phyloP scores from a whole-genome alignment of 2,329 filamentous ascomycete species.

The Fusarium sp. region DNA sequence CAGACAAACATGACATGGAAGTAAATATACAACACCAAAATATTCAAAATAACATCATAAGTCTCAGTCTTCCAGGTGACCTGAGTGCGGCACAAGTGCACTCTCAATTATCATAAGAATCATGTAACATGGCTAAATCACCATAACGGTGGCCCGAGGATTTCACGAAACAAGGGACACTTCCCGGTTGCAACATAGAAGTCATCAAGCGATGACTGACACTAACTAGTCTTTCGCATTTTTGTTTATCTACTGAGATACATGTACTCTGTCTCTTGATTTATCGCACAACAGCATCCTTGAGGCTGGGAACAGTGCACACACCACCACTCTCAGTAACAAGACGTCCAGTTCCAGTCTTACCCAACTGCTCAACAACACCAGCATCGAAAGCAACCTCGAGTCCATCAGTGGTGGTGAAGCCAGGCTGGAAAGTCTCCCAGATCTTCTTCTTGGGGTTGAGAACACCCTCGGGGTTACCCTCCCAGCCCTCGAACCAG shows the following conservation, averaged over 20 bases:
- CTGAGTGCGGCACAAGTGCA: no score
- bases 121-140: no score
- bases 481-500: conserved; percentile 94
- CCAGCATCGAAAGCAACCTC: conserved; percentile 89
- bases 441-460: conserved; percentile 99
- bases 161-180: no score
- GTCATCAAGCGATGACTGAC: not conserved
- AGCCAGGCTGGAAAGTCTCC: conserved; percentile 96
- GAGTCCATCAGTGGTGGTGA: conserved; percentile 85
- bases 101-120: no score
- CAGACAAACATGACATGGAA: not conserved
- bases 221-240: conserved; percentile 2
- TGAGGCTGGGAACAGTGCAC: conserved; percentile 86
- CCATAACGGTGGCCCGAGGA: no score
- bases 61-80: not conserved
- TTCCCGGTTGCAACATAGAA: not conserved
- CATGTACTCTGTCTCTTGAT: conserved; percentile 8
- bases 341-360: conserved; percentile 75
- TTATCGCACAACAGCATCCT: conserved; percentile 86
- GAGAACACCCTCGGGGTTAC: conserved; percentile 90
- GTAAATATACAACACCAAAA: conserved; percentile 10
- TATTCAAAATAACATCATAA: not conserved
- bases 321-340: conserved; percentile 82
- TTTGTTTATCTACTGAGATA: conserved; percentile 27
- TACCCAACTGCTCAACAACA: conserved; percentile 80